Conservation (phyloP, 106 monocot genomes). For the Platanthera zijinensis region DNA sequence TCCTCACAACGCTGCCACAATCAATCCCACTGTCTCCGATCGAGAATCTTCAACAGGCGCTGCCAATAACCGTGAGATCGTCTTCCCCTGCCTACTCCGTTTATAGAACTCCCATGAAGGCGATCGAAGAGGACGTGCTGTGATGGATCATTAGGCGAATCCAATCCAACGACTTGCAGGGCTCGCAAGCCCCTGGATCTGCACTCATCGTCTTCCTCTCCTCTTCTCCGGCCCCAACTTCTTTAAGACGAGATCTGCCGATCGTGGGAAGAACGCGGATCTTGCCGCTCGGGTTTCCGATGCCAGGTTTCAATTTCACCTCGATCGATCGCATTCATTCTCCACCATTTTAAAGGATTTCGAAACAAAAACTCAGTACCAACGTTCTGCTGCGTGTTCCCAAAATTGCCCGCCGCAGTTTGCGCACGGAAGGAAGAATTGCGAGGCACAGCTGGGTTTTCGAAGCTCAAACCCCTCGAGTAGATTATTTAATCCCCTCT, state of each 20-base stretch:
- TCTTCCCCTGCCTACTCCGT: not conserved
- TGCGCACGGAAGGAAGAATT: conserved; percentile 9
- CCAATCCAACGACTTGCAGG: not conserved
- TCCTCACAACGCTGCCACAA: not conserved
- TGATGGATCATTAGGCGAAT: not conserved
- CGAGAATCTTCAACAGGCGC: not conserved
- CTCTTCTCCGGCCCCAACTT: not conserved
- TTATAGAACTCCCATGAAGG: conserved; percentile 2
- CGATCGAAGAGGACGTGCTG: conserved; percentile 6
- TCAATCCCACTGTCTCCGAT: not conserved
- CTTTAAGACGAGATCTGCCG: conserved; percentile 10
- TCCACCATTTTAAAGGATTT: too few relatives aligned
- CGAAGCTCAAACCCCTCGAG: not conserved
- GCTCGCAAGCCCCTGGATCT: not conserved
- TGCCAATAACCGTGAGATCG: not conserved
- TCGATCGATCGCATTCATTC: not conserved
- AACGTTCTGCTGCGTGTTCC: not conserved
- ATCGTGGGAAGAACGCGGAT: conserved; percentile 4
- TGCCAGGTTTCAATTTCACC: conserved; percentile 14
- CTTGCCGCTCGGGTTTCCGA: conserved; percentile 8
- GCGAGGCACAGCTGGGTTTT: not conserved
- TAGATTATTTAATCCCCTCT: not conserved
- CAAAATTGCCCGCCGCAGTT: not conserved
- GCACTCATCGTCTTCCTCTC: not conserved
- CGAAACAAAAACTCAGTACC: not conserved